Evolutionary conservation across 768 basidiomycete genomes (phyloP).

Genomic region (Chiua virens): DNA sequence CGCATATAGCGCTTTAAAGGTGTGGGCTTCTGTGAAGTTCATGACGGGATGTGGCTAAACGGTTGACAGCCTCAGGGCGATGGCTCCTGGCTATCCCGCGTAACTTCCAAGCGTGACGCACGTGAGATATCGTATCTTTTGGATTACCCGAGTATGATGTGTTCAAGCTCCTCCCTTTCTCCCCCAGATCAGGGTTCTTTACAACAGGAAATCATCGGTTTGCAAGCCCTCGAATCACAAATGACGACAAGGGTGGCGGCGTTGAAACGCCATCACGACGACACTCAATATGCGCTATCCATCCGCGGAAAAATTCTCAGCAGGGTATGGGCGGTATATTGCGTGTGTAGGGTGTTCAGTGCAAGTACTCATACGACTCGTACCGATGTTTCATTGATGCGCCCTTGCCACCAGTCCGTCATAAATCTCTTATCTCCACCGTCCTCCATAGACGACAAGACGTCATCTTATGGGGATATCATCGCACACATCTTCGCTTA

Average conservation of each 20-base stretch:
- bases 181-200: constrained; percentile 37
- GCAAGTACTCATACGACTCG: constrained; percentile 40
- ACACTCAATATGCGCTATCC: constrained; percentile 51
- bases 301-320: constrained; percentile 54
- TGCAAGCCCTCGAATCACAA: constrained; percentile 66
- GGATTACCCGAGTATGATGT: background rate
- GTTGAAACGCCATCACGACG: constrained; percentile 48
- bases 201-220: constrained; percentile 59
- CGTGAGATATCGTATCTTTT: constrained; percentile 25
- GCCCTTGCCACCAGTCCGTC: constrained; percentile 26
- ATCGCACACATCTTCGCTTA: constrained; percentile 44
- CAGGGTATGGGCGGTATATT: constrained; percentile 64
- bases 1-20: constrained; percentile 23
- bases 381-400: constrained; percentile 14
- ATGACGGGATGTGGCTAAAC: constrained; percentile 8
- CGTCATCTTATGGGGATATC: constrained; percentile 42
- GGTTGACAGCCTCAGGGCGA: constrained; percentile 22
- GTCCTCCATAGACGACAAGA: constrained; percentile 36
- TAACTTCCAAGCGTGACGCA: constrained; percentile 31
- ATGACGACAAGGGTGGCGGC: constrained; percentile 58
- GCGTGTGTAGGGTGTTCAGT: constrained; percentile 57
- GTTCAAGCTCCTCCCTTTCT: background rate
- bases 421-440: constrained; percentile 35
- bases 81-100: constrained; percentile 29
- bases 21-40: constrained; percentile 11